Evolutionary conservation across 768 basidiomycete genomes (phyloP).

Genomic region (Termitomyces sp.): DNA sequence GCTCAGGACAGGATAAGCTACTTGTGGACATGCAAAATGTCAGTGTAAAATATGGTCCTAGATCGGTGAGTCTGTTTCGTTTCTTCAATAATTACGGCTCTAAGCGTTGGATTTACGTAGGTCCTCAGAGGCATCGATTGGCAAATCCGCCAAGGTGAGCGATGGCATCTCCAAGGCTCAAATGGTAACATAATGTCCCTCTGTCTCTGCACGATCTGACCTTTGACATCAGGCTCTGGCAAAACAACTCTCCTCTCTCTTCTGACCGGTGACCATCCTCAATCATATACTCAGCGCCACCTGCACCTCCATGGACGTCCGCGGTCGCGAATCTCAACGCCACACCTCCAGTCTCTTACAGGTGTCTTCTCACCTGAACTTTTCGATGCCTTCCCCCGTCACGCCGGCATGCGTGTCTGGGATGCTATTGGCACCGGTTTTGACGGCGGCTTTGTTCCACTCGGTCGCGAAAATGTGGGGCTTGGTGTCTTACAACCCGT

Average conservation of each 20-base stretch:
- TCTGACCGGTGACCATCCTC: conserved; percentile 92
- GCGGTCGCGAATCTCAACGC: conserved; percentile 65
- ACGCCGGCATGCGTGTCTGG: conserved; percentile 63
- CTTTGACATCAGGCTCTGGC: conserved; percentile 63
- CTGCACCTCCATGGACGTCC: conserved; percentile 43
- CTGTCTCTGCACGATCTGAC: not conserved
- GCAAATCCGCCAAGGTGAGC: conserved; percentile 77
- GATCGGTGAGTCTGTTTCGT: conserved; percentile 40
- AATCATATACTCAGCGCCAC: conserved; percentile 76
- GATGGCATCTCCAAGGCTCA: conserved; percentile 87
- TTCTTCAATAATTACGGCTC: not conserved
- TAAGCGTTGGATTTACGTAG: conserved; percentile 31
- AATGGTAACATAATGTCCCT: conserved; percentile 56
- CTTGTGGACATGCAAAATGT: conserved; percentile 66
- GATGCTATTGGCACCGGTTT: conserved; percentile 89
- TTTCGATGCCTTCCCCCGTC: conserved; percentile 84
- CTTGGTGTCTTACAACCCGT: conserved; percentile 37
- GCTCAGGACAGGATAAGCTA: conserved; percentile 9
- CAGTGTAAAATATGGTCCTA: conserved; percentile 66
- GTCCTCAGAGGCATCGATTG: conserved; percentile 78
- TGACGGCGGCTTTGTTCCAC: conserved; percentile 74
- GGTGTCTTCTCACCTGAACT: conserved; percentile 89
- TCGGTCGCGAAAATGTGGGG: conserved; percentile 42
- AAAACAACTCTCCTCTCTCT: conserved; percentile 92
- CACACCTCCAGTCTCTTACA: conserved; percentile 60